Evolutionary conservation across 2,329 filamentous ascomycete species (phyloP), one percentile per base, ranked within the genome.

Genomic region (Cyanodermella asteris): DNA sequence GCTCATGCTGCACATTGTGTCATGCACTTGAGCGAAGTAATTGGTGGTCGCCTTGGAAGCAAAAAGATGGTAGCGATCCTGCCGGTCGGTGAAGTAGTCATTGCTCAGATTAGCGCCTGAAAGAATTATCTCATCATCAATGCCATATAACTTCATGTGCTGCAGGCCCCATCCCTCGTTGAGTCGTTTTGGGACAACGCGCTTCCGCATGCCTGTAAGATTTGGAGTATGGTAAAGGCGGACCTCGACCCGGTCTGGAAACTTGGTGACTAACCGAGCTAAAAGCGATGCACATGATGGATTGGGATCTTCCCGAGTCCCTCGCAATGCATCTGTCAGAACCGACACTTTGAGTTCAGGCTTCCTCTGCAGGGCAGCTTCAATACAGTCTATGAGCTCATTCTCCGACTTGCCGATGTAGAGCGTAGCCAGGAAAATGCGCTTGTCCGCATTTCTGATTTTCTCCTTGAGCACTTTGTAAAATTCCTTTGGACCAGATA

Each of bases 161-260:
- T 97, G 87, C 32, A 97, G 51, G 1, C 87, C 87, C 87, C 87
- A 97, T 11, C 87, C 87, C 51, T 97, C 87, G 38, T 97, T 97
- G 44, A 97, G 84, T 12, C 87, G 64, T 42, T 68, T 77, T 0
- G 87, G 87, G 3, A 94, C 66, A 36, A 76, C 57, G 39, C 71
- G 70, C 51, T 94, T 94, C 25, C 72, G 66, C 29, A 90, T 38
- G 0, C 87, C 87, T 3, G 77, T 91, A 34, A 97, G 51, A 41
- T 97, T 97, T 0, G 87, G 87, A 1, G 87, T 97, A 49, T 97
- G 87, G 43, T 90, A 97, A 81, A 97, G 90, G 38, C 82, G 74
- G 34, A 97, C 69, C 41, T 93, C 80, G 20, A 97, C 81, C 18
- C 84, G 64, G 2, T 77, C 69, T 4, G 69, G 45, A 49, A 93